Conservation (phyloP, 129 eudicot species). For the Kitagawia praeruptora region DNA sequence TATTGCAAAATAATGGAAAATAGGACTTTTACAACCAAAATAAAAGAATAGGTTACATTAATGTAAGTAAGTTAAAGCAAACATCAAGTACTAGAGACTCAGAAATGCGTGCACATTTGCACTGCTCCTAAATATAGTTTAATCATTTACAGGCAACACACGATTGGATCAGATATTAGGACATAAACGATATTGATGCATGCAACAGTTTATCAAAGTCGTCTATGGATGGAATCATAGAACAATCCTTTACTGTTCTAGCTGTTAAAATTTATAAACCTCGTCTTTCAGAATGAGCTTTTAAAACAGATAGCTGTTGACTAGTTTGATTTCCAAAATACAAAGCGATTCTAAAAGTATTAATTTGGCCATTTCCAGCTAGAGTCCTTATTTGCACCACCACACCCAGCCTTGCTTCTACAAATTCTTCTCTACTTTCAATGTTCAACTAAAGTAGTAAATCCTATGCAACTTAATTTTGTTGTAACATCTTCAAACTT, state of each 20-base stretch:
- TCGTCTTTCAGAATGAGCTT: neutral
- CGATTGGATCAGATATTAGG: neutral
- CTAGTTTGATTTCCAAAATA: neutral
- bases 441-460: neutral
- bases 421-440: neutral
- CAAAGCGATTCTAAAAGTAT: neutral
- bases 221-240: too few species aligned
- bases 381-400: neutral
- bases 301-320: neutral
- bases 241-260: neutral
- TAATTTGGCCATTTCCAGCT: neutral
- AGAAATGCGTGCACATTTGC: neutral
- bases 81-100: neutral
- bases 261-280: neutral
- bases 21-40: neutral
- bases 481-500: too few species aligned
- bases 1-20: neutral
- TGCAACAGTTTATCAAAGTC: neutral
- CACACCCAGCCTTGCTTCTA: neutral
- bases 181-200: neutral
- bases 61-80: neutral
- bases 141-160: neutral
- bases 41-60: neutral
- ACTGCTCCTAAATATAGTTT: neutral
- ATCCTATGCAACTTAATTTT: too few species aligned